Base-by-base conservation (phyloP, 768 basidiomycete genomes). In the Russula dissimulans region DNA sequence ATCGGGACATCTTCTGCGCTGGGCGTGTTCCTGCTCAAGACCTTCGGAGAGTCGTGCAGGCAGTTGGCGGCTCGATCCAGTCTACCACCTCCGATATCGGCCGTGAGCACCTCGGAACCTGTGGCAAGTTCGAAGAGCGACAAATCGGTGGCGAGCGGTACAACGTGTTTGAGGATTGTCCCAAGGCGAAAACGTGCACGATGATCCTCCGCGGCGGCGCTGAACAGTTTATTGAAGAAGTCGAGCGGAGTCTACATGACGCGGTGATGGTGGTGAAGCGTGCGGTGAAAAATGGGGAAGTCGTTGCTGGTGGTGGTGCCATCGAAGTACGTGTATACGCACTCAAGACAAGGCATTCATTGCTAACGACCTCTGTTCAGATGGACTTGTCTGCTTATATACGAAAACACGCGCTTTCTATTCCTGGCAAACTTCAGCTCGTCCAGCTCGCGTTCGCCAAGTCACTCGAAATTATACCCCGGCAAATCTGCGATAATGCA, bases 251-350 rank as follows among this genome's bases (percentile, higher is more conserved):
- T 82, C 74, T 99, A 66, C 95, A 99, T 69, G 97, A 99, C 70
- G 95, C 95, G 2, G 92, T 98, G 68, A 98, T 98, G 95, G 95
- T 99, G n/a, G 97, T 99, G 46, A 97, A 97, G 75, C 81, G 97
- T 54, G 95, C 97, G 4, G 86, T 99, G 67, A 87, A 87, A 70
- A 98, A 94, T 70, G 93, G 91, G 44, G 90, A 95, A 56, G 87
- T 99, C 53, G 97, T 99, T 39, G 97, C 97, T 10, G 97, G 97
- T 39, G 97, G 97, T 51, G 97, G 97, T 63, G 97, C 97, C 14
- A 87, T 91, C 56, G 97, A 98, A 84, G 95, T 94, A 69, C 64
- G 73, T 67, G 26, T 29, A 72, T 67, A n/a, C 29, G 18, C 18
- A 42, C 53, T 18, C 1, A 14, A 15, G 31, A 18, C 18, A 3